Evolutionary conservation across 805 yeast genomes (phyloP), one percentile per base, ranked within the genome.

Genomic region (Zygoascus flipseniorum): DNA sequence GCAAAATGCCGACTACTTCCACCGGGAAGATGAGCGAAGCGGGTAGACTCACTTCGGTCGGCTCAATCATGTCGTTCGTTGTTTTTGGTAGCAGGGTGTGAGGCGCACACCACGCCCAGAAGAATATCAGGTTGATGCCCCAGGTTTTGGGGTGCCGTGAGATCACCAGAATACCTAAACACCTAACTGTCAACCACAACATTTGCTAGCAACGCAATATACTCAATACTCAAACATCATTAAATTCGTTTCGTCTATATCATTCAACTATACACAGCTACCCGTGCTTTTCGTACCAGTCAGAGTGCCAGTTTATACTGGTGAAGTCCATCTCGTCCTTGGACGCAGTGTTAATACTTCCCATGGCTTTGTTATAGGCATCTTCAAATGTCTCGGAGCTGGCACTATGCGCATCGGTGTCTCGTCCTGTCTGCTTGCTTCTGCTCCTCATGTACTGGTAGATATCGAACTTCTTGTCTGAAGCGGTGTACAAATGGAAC

Each of bases 11-110:
- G 16, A 82, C 72, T 31, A 86, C 73, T 4, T 80, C 82, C 47
- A 86, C 78, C 2, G 95, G 95, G 64, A 75, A 86, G 18, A 84
- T 82, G 19, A 82, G 76, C 47, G 82, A 77, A 48, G 72, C 65
- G n/a, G 92, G 89, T 41, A 85, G 69, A 39, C 70, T 69, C 35
- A 84, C 68, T 11, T 76, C 70, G 5, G 87, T 80, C 14, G 64
- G 56, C 19, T 56, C 61, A 10, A 42, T 42, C 44, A 42, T 42
- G 18, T 8, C 13, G 13, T 10, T 19, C 4, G 16, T 5, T 13
- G 13, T 35, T 23, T 23, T 23, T 23, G 28, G 28, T 23, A 4
- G 6, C 6, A 23, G 6, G 28, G 28, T 23, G 28, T 23, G 28
- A 23, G 28, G 28, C 28, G 28, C 28, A 23, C n/a, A n/a, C n/a